These are phyloP conservation scores for Taiwanofungus camphoratus DNA, from an alignment of 1,284 basidiomycete species.

Conservation along the genomic window DNA sequence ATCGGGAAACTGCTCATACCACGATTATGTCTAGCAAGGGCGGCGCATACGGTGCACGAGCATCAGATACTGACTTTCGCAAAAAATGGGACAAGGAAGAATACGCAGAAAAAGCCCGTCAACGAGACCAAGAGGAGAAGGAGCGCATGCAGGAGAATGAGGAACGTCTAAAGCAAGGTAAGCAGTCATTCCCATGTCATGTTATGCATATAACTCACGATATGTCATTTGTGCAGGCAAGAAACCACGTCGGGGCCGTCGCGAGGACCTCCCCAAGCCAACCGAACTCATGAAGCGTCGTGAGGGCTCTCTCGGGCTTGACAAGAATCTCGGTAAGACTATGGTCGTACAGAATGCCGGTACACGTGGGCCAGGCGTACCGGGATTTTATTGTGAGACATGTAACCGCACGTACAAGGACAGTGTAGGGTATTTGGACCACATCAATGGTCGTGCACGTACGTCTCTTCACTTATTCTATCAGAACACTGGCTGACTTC, in stretches of 20 bases:
- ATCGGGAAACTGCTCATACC: no score
- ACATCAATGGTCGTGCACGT: constrained; percentile 94
- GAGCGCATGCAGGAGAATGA: constrained; percentile 84
- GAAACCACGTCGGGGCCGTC: constrained; percentile 61
- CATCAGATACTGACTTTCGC: constrained; percentile 69
- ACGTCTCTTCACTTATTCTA: constrained; percentile 32
- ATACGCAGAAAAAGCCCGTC: constrained; percentile 70
- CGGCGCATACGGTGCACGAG: constrained; percentile 56
- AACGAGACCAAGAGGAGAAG: constrained; percentile 71
- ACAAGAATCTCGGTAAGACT: constrained; percentile 89
- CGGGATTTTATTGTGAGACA: no score
- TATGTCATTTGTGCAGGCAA: constrained; percentile 53
- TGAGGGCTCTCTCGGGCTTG: constrained; percentile 75
- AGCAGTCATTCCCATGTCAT: constrained; percentile 15
- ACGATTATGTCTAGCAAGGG: no score
- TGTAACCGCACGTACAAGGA: constrained; percentile 93
- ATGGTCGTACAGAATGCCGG: constrained; percentile 85
- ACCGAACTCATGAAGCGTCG: constrained; percentile 87
- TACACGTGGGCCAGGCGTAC: constrained; percentile 77
- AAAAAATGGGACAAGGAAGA: constrained; percentile 88
- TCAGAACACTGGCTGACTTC: constrained; percentile 6
- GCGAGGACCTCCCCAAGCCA: constrained; percentile 76
- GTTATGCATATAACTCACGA: constrained; percentile 1
- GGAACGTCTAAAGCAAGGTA: constrained; percentile 76
- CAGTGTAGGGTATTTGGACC: constrained; percentile 89